Conservation (phyloP, 768 basidiomycete species). For the Mycena olivaceomarginata region DNA sequence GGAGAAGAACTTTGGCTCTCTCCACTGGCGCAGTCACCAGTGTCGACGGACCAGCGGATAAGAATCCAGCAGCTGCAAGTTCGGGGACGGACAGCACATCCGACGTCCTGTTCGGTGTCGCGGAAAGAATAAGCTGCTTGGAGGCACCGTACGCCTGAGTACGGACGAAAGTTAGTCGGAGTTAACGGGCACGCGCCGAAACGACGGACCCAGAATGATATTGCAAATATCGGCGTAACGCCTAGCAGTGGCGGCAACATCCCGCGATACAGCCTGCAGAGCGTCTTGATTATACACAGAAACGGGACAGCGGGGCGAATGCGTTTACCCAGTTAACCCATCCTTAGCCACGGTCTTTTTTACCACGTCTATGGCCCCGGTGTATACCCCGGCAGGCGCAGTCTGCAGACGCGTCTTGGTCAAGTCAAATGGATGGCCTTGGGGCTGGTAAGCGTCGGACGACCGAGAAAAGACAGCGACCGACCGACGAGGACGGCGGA, state of each 20-base stretch:
- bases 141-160: slow-evolving; percentile 93
- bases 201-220: slow-evolving; percentile 94
- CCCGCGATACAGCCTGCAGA: slow-evolving; percentile 88
- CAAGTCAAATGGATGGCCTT: slow-evolving; percentile 98
- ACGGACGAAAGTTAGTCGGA: not conserved
- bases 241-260: slow-evolving; percentile 96
- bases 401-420: slow-evolving; percentile 98
- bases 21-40: slow-evolving; percentile 97
- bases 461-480: slow-evolving; percentile 52
- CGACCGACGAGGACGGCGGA: slow-evolving; percentile 92
- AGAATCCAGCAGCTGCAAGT: slow-evolving; percentile 94
- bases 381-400: slow-evolving; percentile 91
- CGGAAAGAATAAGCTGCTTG: slow-evolving; percentile 86
- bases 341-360: slow-evolving; percentile 94
- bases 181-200: slow-evolving; percentile 25
- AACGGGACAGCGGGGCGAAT: slow-evolving; percentile 14
- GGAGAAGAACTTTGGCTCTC: slow-evolving; percentile 95
- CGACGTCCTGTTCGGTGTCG: slow-evolving; percentile 86
- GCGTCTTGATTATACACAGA: not conserved
- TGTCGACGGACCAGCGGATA: slow-evolving; percentile 95
- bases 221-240: slow-evolving; percentile 98
- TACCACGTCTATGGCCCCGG: slow-evolving; percentile 94
- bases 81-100: slow-evolving; percentile 82
- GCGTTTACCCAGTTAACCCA: slow-evolving; percentile 86
- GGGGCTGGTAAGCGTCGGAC: slow-evolving; percentile 10